Evolutionary conservation across 2,329 filamentous ascomycete genomes (phyloP).

Genomic region (Talaromyces marneffei): DNA sequence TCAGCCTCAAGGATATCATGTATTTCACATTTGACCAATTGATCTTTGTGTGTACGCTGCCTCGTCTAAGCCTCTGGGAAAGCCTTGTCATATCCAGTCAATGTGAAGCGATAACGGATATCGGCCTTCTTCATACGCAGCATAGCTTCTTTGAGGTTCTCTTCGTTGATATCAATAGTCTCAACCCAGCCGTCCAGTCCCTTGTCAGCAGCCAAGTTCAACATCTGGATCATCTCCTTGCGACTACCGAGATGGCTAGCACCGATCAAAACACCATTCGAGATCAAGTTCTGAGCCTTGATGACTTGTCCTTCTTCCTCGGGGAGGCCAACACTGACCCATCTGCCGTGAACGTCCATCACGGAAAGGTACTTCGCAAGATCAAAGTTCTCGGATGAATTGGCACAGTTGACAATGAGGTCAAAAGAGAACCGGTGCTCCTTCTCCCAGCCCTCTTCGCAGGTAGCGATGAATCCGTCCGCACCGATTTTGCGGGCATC

Average conservation of each 20-base stretch:
- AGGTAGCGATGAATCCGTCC: slow-evolving; percentile 55
- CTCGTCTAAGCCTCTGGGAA: slow-evolving; percentile 20
- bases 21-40: neutral
- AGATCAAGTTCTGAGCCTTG: slow-evolving; percentile 67
- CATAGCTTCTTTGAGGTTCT: slow-evolving; percentile 64
- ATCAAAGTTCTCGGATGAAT: slow-evolving; percentile 64
- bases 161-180: slow-evolving; percentile 65
- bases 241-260: slow-evolving; percentile 66
- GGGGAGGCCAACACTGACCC: slow-evolving; percentile 73
- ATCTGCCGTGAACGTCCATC: slow-evolving; percentile 74
- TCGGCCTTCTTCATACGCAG: slow-evolving; percentile 64
- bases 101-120: slow-evolving; percentile 65
- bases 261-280: slow-evolving; percentile 67
- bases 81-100: slow-evolving; percentile 46
- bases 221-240: slow-evolving; percentile 65
- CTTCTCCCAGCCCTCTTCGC: slow-evolving; percentile 54
- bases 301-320: slow-evolving; percentile 67
- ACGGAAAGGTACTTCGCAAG: slow-evolving; percentile 64
- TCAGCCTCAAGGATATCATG: neutral
- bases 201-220: slow-evolving; percentile 65
- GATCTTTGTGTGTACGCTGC: neutral
- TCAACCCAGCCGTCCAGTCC: slow-evolving; percentile 63
- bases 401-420: slow-evolving; percentile 68
- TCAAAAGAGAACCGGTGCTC: slow-evolving; percentile 51
- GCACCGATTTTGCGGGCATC: slow-evolving; percentile 56